Percentiles rank a stretch among this genome's conserved stretches.
phyloP scores from a whole-genome alignment of 345 rosid species.

The Melaleuca quinquenervia region DNA sequence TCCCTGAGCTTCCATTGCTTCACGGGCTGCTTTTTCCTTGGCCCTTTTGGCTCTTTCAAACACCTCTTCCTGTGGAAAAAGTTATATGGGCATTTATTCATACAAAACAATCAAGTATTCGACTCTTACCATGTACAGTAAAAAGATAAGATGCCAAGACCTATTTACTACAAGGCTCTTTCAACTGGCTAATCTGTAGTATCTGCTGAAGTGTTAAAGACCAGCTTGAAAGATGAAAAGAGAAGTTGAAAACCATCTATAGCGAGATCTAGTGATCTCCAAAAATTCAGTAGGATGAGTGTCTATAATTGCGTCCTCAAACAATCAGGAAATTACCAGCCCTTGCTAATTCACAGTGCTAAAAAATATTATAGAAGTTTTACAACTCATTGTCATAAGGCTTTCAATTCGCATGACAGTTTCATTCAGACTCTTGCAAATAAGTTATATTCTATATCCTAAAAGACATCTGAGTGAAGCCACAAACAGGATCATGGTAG shows the following conservation, averaged over 20 bases:
- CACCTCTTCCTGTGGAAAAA: slow-evolving; percentile 54
- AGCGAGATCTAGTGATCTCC: not conserved
- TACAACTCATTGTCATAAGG: not conserved
- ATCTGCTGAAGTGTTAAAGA: not conserved
- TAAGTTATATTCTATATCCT: not conserved
- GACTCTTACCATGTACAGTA: not conserved
- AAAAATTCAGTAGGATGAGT: not conserved
- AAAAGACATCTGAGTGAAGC: not conserved
- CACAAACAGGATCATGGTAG: not conserved
- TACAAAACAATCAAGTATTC: not conserved
- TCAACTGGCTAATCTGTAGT: not conserved
- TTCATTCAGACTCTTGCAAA: not conserved
- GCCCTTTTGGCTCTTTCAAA: slow-evolving; percentile 72
- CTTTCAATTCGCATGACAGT: not conserved
- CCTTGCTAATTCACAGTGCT: not conserved
- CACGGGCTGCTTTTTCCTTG: slow-evolving; percentile 74
- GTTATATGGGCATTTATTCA: not conserved
- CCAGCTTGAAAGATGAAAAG: not conserved
- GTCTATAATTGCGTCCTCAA: not conserved
- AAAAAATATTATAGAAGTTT: not conserved
- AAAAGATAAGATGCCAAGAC: not conserved
- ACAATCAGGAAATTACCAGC: not conserved
- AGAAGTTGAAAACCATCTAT: not conserved
- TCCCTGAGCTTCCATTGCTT: slow-evolving; percentile 48
- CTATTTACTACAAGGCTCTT: not conserved